These are phyloP conservation scores for Paecilomyces fulvus DNA, from an alignment of 2,329 filamentous ascomycete species.

Conservation along the genomic window DNA sequence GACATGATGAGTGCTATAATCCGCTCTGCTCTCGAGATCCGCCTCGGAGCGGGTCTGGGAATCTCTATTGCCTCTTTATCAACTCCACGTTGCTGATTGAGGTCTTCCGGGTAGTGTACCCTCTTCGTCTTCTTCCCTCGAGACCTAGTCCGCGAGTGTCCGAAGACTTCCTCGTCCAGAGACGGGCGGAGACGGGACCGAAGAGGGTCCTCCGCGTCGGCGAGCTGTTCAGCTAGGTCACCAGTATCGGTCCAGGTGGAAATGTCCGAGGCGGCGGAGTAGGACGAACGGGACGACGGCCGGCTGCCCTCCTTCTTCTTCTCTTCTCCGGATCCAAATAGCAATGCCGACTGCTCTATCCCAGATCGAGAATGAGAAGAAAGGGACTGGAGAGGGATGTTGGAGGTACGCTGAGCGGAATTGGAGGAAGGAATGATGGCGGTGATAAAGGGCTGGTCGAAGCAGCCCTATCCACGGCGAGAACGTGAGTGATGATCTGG, in stretches of 20 bases:
- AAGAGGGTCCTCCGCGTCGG: slow-evolving; percentile 73
- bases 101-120: slow-evolving; percentile 58
- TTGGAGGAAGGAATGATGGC: slow-evolving; percentile 78
- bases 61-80: slow-evolving; percentile 56
- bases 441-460: slow-evolving; percentile 63
- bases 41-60: slow-evolving; percentile 57
- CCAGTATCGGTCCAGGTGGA: slow-evolving; percentile 90
- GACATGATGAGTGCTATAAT: slow-evolving; percentile 80
- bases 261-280: slow-evolving; percentile 57
- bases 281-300: slow-evolving; percentile 44
- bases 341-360: slow-evolving; percentile 26
- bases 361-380: slow-evolving; percentile 26
- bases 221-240: slow-evolving; percentile 86
- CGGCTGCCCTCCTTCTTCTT: slow-evolving; percentile 42
- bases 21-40: slow-evolving; percentile 58
- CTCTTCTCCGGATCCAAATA: slow-evolving; percentile 36
- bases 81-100: slow-evolving; percentile 28
- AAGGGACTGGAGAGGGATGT: slow-evolving; percentile 79
- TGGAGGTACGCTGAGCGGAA: slow-evolving; percentile 53
- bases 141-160: slow-evolving; percentile 22
- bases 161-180: slow-evolving; percentile 54
- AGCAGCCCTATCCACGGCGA: slow-evolving; percentile 50
- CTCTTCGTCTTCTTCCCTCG: slow-evolving; percentile 47
- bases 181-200: slow-evolving; percentile 60
- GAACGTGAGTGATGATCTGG: not conserved